phyloP scores from a whole-genome alignment of 1,284 basidiomycete species.

The Malassezia sympodialis region DNA sequence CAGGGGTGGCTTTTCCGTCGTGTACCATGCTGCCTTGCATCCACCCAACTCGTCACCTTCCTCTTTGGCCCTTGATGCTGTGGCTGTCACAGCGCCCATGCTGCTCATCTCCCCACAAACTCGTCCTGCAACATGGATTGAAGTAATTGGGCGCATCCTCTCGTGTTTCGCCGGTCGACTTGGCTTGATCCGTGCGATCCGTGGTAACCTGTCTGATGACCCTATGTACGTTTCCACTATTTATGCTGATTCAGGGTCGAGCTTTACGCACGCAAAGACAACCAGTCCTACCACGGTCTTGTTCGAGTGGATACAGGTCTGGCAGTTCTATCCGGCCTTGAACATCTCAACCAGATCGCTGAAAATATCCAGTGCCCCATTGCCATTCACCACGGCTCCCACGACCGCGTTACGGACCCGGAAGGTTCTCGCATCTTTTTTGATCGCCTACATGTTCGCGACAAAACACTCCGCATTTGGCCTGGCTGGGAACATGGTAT shows the following conservation, averaged over 20 bases:
- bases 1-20: conserved; percentile 50
- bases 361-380: conserved; percentile 49
- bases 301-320: conserved; percentile 52
- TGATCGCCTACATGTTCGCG: conserved; percentile 46
- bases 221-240: conserved; percentile 24
- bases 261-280: conserved; percentile 40
- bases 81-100: conserved; percentile 52
- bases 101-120: conserved; percentile 49
- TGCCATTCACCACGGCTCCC: conserved; percentile 51
- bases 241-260: conserved; percentile 39
- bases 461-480: conserved; percentile 52
- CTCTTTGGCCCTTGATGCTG: conserved; percentile 35
- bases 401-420: conserved; percentile 52
- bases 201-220: conserved; percentile 53
- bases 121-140: conserved; percentile 48
- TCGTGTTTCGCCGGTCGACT: conserved; percentile 49
- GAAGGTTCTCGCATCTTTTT: conserved; percentile 50
- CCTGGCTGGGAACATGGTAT: conserved; percentile 52
- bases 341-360: conserved; percentile 44
- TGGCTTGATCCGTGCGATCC: conserved; percentile 50
- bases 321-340: conserved; percentile 51
- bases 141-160: conserved; percentile 48
- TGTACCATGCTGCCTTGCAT: conserved; percentile 44
- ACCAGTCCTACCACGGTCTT: conserved; percentile 51
- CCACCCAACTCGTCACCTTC: conserved; percentile 24